Base-by-base conservation (phyloP, 1,139 yeast genomes). In the Kluyveromyces sp. region DNA sequence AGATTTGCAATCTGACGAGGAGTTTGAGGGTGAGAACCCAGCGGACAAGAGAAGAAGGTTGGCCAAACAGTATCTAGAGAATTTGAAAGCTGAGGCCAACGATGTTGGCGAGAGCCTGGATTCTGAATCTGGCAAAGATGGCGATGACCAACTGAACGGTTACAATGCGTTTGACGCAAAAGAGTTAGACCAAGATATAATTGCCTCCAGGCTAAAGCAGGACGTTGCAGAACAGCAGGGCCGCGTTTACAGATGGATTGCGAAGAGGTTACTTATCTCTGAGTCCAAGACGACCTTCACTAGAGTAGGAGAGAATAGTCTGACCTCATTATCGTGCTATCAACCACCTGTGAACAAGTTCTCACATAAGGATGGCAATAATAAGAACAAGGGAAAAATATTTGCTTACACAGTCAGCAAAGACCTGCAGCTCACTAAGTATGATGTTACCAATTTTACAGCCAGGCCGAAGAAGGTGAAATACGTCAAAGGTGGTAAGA, bases 141-240 rank as follows among this genome's bases (percentile, higher is more conserved):
- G 35, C n/a, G 48, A 36, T 1, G 43, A 40, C 11, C 28, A 32
- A 16, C 60, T 65, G 22, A 67, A 63, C 38, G 77, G 74, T 26
- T 74, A 71, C 20, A 70, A 68, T 45, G 88, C 83, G 36, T 87
- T 87, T 56, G 94, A 87, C 68, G 96, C 97, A n/a, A 78, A 80
- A 53, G 96, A 89, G 56, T 68, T 92, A 55, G 98, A 92, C 63
- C 76, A 83, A 47, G 97, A 92, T 55, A 83, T 84, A 52, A 74
- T 92, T 44, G 76, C 89, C 3, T 73, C 84, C 39, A 74, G 98
- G 57, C 73, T 92, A 54, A 86, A 80, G 58, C 78, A 78, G 49
- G 98, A 92, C 59, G 95, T 86, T 39, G 95, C 95, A 1, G 96
- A 87, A 61, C 79, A 78, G 46, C 83, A 83, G 58, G 97, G 97